phyloP scores from a whole-genome alignment of 345 rosid species.

The Eucalyptus marginata region DNA sequence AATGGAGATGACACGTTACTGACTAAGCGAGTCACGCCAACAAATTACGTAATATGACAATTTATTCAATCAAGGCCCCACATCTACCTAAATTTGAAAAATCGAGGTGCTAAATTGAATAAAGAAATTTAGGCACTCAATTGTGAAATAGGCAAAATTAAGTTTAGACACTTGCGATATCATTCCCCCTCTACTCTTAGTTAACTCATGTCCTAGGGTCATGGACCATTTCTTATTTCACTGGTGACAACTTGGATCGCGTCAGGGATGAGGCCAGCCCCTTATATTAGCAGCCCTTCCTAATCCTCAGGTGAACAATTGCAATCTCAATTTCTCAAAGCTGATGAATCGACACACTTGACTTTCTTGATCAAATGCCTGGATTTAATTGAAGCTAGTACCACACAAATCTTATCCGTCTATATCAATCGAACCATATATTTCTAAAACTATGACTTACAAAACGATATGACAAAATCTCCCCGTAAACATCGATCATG shows the following conservation, averaged over 20 bases:
- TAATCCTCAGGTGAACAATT: background rate
- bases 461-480: background rate
- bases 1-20: background rate
- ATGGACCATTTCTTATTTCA: background rate
- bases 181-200: background rate
- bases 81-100: background rate
- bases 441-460: background rate
- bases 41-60: background rate
- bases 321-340: background rate
- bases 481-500: background rate
- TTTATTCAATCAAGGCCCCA: background rate
- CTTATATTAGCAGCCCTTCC: background rate
- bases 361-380: background rate
- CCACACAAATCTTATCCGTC: background rate
- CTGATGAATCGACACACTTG: background rate
- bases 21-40: background rate
- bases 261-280: background rate
- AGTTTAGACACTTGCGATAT: background rate
- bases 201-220: background rate
- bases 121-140: background rate
- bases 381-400: accelerated
- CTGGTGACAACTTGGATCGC: background rate
- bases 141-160: background rate
- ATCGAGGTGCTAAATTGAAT: background rate
- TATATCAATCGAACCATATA: background rate